Conservation (phyloP, 2,329 filamentous ascomycete species). For the Sporothrix luriei region DNA sequence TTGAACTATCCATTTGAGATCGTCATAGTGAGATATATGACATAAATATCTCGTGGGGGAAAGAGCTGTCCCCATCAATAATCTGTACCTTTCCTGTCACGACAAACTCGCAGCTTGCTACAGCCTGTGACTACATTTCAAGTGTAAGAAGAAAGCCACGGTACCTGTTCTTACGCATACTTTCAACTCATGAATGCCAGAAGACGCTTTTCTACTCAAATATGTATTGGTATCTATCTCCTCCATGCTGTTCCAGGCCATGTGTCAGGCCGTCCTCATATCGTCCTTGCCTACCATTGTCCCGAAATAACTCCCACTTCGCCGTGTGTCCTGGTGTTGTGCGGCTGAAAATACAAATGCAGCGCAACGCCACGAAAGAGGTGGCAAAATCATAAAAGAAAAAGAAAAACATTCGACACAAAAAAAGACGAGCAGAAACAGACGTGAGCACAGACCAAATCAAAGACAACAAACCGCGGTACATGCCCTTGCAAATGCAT, state of each 20-base stretch:
- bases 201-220: neutral
- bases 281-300: neutral
- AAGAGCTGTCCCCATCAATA: rapidly evolving
- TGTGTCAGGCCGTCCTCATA: neutral
- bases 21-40: neutral
- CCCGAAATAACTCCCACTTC: slow-evolving; percentile 27
- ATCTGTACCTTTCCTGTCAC: neutral
- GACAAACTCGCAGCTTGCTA: neutral
- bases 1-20: neutral
- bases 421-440: neutral
- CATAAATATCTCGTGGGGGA: slow-evolving; percentile 15
- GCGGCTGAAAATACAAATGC: slow-evolving; percentile 17
- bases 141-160: neutral
- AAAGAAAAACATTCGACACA: neutral
- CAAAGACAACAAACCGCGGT: no score
- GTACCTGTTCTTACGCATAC: no score
- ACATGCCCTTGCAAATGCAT: neutral
- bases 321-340: slow-evolving; percentile 25
- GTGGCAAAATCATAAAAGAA: neutral
- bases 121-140: neutral
- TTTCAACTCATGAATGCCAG: neutral
- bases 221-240: slow-evolving; percentile 28
- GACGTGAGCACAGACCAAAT: neutral
- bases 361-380: slow-evolving; percentile 6
- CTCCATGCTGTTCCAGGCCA: neutral